Conservation (phyloP, 371 early-diverging fungal species). For the Mucor velutinosus region DNA sequence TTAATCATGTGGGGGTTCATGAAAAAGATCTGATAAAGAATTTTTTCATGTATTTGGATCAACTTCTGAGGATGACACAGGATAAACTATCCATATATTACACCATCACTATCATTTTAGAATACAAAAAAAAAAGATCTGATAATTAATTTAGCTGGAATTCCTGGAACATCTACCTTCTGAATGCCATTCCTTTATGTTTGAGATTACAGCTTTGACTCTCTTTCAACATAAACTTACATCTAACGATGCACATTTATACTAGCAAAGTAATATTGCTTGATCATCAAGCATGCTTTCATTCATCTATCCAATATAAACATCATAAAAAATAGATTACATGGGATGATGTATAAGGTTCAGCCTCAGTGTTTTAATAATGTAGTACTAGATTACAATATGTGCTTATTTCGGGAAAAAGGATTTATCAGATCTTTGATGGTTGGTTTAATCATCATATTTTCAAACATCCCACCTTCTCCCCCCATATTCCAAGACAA, state of each 20-base stretch:
- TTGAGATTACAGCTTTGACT: neutral
- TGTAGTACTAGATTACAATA: neutral
- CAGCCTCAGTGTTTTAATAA: neutral
- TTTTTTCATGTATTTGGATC: neutral
- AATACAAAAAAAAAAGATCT: neutral
- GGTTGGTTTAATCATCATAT: neutral
- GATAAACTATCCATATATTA: neutral
- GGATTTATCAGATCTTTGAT: slow-evolving; percentile 8
- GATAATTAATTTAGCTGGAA: neutral
- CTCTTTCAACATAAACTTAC: neutral
- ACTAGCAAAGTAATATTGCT: too few species aligned
- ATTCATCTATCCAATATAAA: neutral
- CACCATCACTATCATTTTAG: neutral
- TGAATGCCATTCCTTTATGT: neutral
- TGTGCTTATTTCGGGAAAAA: slow-evolving; percentile 2
- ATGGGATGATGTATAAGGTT: neutral
- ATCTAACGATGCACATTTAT: too few species aligned
- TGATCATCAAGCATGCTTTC: too few species aligned
- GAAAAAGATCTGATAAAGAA: slow-evolving; percentile 7
- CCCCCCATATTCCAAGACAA: neutral
- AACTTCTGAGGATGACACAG: neutral
- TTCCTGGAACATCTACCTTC: neutral
- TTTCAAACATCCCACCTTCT: neutral
- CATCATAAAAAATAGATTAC: neutral
- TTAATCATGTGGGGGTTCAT: neutral